Percentiles rank a stretch among this genome's conserved stretches.
Conservation (phyloP, 2,329 filamentous ascomycete species). For the Epichloe aotearoae region DNA sequence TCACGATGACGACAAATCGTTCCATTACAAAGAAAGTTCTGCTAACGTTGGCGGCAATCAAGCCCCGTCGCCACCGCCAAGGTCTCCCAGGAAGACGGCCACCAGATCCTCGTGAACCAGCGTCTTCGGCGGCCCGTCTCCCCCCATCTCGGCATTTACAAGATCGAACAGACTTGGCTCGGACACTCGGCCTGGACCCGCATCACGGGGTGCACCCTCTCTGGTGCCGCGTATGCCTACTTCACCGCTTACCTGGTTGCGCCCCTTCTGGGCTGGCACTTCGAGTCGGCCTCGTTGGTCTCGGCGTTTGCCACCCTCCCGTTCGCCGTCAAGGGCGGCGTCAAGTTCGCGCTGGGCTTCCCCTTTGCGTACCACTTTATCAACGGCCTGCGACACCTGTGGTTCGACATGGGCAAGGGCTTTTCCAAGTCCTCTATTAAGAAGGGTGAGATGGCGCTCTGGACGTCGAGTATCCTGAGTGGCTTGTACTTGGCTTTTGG, state of each 20-base stretch:
- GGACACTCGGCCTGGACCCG: slow-evolving; percentile 61
- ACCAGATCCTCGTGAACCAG: slow-evolving; percentile 64
- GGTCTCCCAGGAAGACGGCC: slow-evolving; percentile 38
- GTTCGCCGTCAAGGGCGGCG: slow-evolving; percentile 40
- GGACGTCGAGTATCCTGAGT: slow-evolving; percentile 31
- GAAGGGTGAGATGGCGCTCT: slow-evolving; percentile 33
- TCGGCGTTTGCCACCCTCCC: slow-evolving; percentile 47
- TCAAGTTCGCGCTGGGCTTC: slow-evolving; percentile 44
- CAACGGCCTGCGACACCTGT: slow-evolving; percentile 42
- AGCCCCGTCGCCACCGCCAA: slow-evolving; percentile 40
- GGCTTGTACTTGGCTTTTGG: slow-evolving; percentile 34
- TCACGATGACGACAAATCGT: no score
- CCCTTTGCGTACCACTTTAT: slow-evolving; percentile 45
- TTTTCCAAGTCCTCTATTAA: slow-evolving; percentile 35
- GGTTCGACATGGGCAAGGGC: slow-evolving; percentile 38
- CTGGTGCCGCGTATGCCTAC: slow-evolving; percentile 67
- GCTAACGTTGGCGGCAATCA: neutral
- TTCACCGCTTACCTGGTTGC: slow-evolving; percentile 68
- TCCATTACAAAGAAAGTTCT: no score
- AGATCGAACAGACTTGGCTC: slow-evolving; percentile 75
- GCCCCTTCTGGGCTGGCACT: slow-evolving; percentile 54
- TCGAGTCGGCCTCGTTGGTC: slow-evolving; percentile 46
- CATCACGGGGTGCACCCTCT: slow-evolving; percentile 65
- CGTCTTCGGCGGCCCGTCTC: slow-evolving; percentile 69
- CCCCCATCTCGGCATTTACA: slow-evolving; percentile 74